A percentile compares a stretch with the other conserved stretches of the same genome.
These are phyloP conservation scores for Fomes fomentarius DNA, from an alignment of 1,284 basidiomycete genomes.

Conservation along the genomic window DNA sequence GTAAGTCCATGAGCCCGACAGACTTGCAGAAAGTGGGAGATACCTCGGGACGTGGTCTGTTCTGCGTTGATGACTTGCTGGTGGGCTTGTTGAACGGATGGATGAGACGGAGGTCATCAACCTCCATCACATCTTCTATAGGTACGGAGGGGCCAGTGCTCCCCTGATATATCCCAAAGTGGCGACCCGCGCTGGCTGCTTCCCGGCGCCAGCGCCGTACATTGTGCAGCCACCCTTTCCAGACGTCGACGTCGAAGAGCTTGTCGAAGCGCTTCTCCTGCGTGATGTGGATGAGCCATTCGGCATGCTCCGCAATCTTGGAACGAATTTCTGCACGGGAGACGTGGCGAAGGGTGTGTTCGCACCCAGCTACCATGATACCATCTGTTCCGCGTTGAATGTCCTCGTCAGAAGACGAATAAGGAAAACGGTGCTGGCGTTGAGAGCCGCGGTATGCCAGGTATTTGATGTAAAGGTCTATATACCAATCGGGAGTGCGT, in stretches of 20 bases:
- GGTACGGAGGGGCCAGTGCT: constrained; percentile 14
- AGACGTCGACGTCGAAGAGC: constrained; percentile 44
- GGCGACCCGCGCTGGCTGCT: constrained; percentile 27
- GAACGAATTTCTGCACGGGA: constrained; percentile 46
- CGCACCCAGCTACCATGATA: constrained; percentile 23
- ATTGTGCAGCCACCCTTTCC: constrained; percentile 46
- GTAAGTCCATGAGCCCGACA: background rate
- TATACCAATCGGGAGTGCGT: constrained; percentile 54
- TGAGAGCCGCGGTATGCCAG: constrained; percentile 32
- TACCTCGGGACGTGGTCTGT: too few relatives aligned
- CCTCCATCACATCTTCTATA: constrained; percentile 7
- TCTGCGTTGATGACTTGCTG: too few relatives aligned
- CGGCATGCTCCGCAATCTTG: constrained; percentile 50
- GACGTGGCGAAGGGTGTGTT: constrained; percentile 41
- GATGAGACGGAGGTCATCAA: constrained; percentile 9
- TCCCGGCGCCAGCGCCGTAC: constrained; percentile 35
- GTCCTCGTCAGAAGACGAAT: constrained; percentile 36
- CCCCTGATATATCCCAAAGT: constrained; percentile 35
- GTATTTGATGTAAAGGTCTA: constrained; percentile 38
- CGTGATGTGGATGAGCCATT: constrained; percentile 55
- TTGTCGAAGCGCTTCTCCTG: constrained; percentile 28
- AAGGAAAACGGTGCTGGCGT: constrained; percentile 35
- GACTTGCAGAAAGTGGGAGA: too few relatives aligned
- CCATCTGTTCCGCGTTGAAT: constrained; percentile 39
- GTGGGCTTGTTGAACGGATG: background rate